These are phyloP conservation scores for Dryadomyces quercivorus DNA, from an alignment of 2,329 filamentous ascomycete species.

Conservation along the genomic window DNA sequence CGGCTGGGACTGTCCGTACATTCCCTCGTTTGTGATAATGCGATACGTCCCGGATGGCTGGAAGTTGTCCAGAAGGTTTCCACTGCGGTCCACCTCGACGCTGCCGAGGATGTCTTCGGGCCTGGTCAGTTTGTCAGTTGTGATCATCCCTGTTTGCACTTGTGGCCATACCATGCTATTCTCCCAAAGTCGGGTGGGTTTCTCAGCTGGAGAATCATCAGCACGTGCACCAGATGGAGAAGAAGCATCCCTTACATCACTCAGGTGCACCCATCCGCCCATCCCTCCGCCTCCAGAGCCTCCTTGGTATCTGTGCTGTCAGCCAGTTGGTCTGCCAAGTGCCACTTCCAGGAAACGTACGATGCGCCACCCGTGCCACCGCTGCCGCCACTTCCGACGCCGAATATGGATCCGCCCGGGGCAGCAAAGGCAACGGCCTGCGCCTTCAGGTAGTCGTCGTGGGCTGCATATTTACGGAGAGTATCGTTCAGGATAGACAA, in stretches of 20 bases:
- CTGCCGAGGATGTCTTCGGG: constrained; percentile 60
- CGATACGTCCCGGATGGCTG: constrained; percentile 31
- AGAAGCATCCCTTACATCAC: constrained; percentile 27
- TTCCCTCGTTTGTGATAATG: constrained; percentile 52
- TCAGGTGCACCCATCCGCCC: constrained; percentile 54
- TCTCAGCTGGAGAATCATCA: constrained; percentile 21
- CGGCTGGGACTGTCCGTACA: constrained; percentile 35
- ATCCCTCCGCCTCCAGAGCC: constrained; percentile 46
- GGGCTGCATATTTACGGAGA: constrained; percentile 19
- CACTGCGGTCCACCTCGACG: constrained; percentile 47
- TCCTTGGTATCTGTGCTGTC: constrained; percentile 30
- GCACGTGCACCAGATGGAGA: not conserved
- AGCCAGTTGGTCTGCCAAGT: not conserved
- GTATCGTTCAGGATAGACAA: constrained; percentile 23
- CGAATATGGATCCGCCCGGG: constrained; percentile 40
- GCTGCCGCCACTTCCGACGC: constrained; percentile 37
- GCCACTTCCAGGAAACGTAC: constrained; percentile 1
- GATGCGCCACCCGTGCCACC: constrained; percentile 27
- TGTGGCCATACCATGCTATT: constrained; percentile 38
- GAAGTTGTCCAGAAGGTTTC: constrained; percentile 18
- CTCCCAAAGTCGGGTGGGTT: constrained; percentile 55
- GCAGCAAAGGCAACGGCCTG: constrained; percentile 50
- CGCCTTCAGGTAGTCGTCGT: constrained; percentile 15
- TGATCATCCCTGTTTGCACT: not conserved
- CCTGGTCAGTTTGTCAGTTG: constrained; percentile 14